Evolutionary conservation across 2,329 filamentous ascomycete species (phyloP).

Genomic region (Neofusicoccum kwambonambiense): DNA sequence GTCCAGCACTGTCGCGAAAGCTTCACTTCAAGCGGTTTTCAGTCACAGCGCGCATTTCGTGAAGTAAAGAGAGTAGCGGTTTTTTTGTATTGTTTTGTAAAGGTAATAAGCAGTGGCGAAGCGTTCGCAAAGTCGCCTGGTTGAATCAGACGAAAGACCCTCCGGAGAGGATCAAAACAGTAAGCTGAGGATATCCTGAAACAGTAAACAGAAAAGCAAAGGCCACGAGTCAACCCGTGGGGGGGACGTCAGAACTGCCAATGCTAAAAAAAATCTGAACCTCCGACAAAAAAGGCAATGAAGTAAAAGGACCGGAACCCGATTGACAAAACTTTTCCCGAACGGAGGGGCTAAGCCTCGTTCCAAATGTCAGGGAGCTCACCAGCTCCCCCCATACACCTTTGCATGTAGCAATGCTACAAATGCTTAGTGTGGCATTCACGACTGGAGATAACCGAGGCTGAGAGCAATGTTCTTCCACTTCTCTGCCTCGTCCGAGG

Average conservation of each 20-base stretch:
- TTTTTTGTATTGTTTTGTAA: neutral
- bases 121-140: neutral
- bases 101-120: neutral
- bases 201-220: neutral
- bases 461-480: slow-evolving; percentile 30
- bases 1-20: too few relatives aligned
- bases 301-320: slow-evolving; percentile 7
- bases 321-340: slow-evolving; percentile 2
- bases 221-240: slow-evolving; percentile 52
- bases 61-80: neutral
- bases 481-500: slow-evolving; percentile 42
- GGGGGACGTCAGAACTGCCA: slow-evolving; percentile 54
- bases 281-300: slow-evolving; percentile 18
- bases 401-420: slow-evolving; percentile 26
- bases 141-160: neutral
- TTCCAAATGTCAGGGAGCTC: slow-evolving; percentile 22
- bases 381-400: slow-evolving; percentile 37
- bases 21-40: neutral
- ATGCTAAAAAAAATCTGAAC: slow-evolving; percentile 22
- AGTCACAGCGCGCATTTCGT: neutral
- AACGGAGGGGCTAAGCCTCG: slow-evolving; percentile 20
- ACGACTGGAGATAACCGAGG: slow-evolving; percentile 35
- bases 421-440: slow-evolving; percentile 29
- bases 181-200: neutral
- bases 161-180: neutral